These are phyloP conservation scores for Evernia prunastri DNA, from an alignment of 495 filamentous ascomycete genomes.

Conservation along the genomic window DNA sequence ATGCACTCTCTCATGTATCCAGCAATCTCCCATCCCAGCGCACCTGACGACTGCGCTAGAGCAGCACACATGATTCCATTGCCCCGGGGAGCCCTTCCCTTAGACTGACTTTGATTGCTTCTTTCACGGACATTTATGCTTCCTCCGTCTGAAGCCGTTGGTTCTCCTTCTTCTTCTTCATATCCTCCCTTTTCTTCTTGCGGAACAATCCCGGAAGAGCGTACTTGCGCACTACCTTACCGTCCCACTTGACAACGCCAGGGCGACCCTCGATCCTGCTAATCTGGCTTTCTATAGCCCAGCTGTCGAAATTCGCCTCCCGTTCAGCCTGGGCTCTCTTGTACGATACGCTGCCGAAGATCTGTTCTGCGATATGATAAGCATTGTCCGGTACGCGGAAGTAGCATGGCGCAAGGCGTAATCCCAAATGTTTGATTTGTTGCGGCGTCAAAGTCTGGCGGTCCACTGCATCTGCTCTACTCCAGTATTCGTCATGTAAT, in stretches of 20 bases:
- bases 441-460: neutral
- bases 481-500: too few species aligned
- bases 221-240: neutral
- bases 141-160: neutral
- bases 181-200: too few species aligned
- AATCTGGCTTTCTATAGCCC: neutral
- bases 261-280: neutral
- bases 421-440: neutral
- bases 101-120: neutral
- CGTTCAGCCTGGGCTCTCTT: neutral
- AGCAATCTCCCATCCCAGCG: too few species aligned
- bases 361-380: neutral
- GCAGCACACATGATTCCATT: too few species aligned
- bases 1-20: too few species aligned
- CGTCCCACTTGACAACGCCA: neutral
- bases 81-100: neutral
- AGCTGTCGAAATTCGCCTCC: neutral
- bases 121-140: too few species aligned
- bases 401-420: neutral
- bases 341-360: neutral
- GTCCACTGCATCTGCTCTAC: too few species aligned
- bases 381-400: neutral
- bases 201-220: neutral
- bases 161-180: too few species aligned
- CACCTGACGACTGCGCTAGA: too few species aligned